These are phyloP conservation scores for Trichoderma harzianum DNA, from an alignment of 2,329 filamentous ascomycete genomes.

Conservation along the genomic window DNA sequence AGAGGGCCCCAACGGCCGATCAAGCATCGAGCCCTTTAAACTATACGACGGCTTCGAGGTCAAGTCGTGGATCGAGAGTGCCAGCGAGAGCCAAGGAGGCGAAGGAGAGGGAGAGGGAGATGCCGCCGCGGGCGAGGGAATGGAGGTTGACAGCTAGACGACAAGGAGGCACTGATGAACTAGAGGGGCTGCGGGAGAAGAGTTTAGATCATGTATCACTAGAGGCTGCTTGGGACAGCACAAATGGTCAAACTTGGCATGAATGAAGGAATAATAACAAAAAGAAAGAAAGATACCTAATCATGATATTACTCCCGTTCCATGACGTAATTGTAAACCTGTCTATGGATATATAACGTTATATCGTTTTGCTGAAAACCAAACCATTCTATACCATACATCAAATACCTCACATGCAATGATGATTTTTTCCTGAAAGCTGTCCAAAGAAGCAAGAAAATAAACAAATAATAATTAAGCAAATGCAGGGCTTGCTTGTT, in stretches of 20 bases:
- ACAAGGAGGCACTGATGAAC: slow-evolving; percentile 18
- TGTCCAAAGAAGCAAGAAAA: background rate
- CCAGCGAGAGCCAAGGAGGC: slow-evolving; percentile 50
- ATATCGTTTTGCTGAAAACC: background rate
- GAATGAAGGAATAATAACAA: slow-evolving; percentile 14
- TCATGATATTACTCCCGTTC: slow-evolving; percentile 13
- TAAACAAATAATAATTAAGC: background rate
- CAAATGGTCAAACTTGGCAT: slow-evolving; percentile 7
- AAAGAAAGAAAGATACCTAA: slow-evolving; percentile 13
- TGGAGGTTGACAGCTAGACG: slow-evolving; percentile 37
- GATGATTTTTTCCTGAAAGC: background rate
- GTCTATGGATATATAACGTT: slow-evolving; percentile 4
- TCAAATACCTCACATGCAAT: background rate
- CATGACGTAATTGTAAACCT: slow-evolving; percentile 13
- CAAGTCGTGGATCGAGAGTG: slow-evolving; percentile 77
- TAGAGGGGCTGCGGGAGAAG: slow-evolving; percentile 19
- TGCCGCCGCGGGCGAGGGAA: slow-evolving; percentile 29
- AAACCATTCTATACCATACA: background rate
- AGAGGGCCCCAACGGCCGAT: slow-evolving; percentile 41
- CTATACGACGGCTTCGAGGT: slow-evolving; percentile 88
- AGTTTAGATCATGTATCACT: slow-evolving; percentile 38
- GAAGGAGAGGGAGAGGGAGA: slow-evolving; percentile 38
- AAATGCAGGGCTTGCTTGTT: background rate
- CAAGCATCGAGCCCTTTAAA: slow-evolving; percentile 74
- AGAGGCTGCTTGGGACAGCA: slow-evolving; percentile 30